Evolutionary conservation across 345 rosid species (phyloP), one percentile per base, ranked within the genome.

Genomic region (Ailanthus altissimus): DNA sequence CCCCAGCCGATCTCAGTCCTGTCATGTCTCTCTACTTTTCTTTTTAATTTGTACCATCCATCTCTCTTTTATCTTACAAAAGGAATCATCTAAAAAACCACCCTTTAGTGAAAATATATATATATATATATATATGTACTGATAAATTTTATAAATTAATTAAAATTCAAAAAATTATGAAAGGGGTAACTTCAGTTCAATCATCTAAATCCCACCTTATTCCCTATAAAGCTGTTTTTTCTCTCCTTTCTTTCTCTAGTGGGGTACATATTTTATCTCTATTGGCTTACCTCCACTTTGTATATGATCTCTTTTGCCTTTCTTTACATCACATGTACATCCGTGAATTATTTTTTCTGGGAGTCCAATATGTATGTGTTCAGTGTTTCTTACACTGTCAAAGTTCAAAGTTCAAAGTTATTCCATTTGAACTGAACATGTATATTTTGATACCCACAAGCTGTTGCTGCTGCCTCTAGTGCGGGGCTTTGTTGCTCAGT

Each of bases 141-240:
- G n/a, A n/a, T n/a, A n/a, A n/a, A n/a, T n/a, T n/a, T n/a, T n/a
- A n/a, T n/a, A n/a, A n/a, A n/a, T n/a, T 3, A 65, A 42, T n/a
- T 20, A 16, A 49, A 69, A 49, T 50, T 69, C 54, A 69, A 50
- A 50, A 28, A 5, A 61, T 36, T 49, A 51, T 6, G 71, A 66
- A 65, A 1, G 9, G 80, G 68, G 53, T 74, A 46, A 80, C 83
- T 79, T 67, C 43, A 83, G 81, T 81, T 89, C 86, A 89, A 81
- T 89, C 90, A 89, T 87, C 85, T 79, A 83, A 75, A 64, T 69
- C 72, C 79, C 81, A 74, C 83, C 90, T 87, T 85, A 84, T 88
- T 88, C 91, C 82, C 84, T 74, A 80, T 76, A 86, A 89, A 86
- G 88, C 87, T 86, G 87, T 49, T 73, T 78, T 32, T 77, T 77